Percentiles rank a stretch among this genome's conserved stretches.
Conservation (phyloP, 1,139 yeast genomes). For the Eremothecium cymbalariae region DNA sequence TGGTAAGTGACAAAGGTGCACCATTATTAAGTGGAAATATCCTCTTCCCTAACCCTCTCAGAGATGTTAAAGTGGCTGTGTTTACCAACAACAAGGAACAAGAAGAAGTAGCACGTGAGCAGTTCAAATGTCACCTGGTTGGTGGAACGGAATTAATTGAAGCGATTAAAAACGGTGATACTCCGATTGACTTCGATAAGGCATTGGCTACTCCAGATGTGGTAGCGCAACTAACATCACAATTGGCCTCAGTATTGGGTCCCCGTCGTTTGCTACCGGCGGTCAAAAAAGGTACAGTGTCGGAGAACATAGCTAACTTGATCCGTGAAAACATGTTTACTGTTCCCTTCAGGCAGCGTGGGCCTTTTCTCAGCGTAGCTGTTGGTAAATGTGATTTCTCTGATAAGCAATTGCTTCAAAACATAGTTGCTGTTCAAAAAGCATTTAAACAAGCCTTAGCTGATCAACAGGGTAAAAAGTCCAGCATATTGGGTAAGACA, state of each 20-base stretch:
- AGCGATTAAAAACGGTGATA: slow-evolving; percentile 47
- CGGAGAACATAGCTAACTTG: slow-evolving; percentile 50
- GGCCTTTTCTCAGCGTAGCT: slow-evolving; percentile 51
- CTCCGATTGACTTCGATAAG: slow-evolving; percentile 57
- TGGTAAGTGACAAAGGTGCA: slow-evolving; percentile 75
- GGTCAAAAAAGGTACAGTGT: slow-evolving; percentile 78
- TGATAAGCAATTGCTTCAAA: slow-evolving; percentile 66
- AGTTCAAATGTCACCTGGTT: slow-evolving; percentile 48
- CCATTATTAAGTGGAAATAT: slow-evolving; percentile 69
- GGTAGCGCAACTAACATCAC: slow-evolving; percentile 45
- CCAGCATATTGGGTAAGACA: slow-evolving; percentile 65
- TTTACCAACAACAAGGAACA: slow-evolving; percentile 53
- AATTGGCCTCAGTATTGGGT: slow-evolving; percentile 72
- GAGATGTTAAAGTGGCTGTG: slow-evolving; percentile 56
- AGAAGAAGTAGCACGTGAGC: slow-evolving; percentile 44
- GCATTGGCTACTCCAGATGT: slow-evolving; percentile 84
- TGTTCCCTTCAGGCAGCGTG: slow-evolving; percentile 61
- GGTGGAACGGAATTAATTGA: slow-evolving; percentile 73
- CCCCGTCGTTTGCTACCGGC: slow-evolving; percentile 88
- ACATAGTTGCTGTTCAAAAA: slow-evolving; percentile 60
- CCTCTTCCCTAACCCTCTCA: slow-evolving; percentile 66
- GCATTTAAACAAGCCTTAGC: slow-evolving; percentile 56
- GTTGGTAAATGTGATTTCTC: slow-evolving; percentile 74
- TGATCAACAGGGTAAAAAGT: slow-evolving; percentile 52
- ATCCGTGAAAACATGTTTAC: slow-evolving; percentile 56